Evolutionary conservation across 2,329 filamentous ascomycete genomes (phyloP), one percentile per base, ranked within the genome.

Genomic region (Colletotrichum phormii): DNA sequence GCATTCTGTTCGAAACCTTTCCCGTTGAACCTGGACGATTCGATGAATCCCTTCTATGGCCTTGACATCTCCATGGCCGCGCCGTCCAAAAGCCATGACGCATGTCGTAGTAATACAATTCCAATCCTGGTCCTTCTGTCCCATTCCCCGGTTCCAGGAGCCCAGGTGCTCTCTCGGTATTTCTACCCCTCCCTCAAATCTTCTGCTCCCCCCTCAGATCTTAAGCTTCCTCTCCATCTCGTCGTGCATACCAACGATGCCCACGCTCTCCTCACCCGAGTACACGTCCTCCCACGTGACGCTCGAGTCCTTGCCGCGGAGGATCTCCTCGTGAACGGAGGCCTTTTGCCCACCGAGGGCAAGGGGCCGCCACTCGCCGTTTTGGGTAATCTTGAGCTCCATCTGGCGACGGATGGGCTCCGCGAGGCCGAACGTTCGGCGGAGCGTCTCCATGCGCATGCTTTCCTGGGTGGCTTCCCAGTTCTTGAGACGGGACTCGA

Each of bases 221-320:
- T 92, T 93, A 83, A 97, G 86, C 89, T 95, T 94, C 84, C 90
- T 90, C 91, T 98, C 96, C 91, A 98, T 95, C 90, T 98, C 96
- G 70, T 94, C 92, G 78, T 98, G 95, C 84, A 98, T 92, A 65
- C 92, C 90, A 29, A 92, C 90, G 54, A 90, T 86, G 74, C 90
- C 89, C 78, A 91, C 89, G 81, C 90, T 89, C 83, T 96, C 94
- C 77, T 94, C 92, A 73, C 95, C 94, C 24, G 89, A 90, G 81
- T 93, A 98, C 24, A 99, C 91, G 86, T 98, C 97, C 88, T 99
- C 97, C 97, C 97, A 99, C 9, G 88, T 90, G 77, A 97, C 87
- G 78, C 90, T 92, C 33, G 89, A 85, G 81, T 98, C 97, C 79
- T 91, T 87, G 4, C 95, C 95, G 74, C 88, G 89, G 79, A 99